Base-by-base conservation (phyloP, 192 early-diverging fungal genomes). In the Dissophora globulifera region DNA sequence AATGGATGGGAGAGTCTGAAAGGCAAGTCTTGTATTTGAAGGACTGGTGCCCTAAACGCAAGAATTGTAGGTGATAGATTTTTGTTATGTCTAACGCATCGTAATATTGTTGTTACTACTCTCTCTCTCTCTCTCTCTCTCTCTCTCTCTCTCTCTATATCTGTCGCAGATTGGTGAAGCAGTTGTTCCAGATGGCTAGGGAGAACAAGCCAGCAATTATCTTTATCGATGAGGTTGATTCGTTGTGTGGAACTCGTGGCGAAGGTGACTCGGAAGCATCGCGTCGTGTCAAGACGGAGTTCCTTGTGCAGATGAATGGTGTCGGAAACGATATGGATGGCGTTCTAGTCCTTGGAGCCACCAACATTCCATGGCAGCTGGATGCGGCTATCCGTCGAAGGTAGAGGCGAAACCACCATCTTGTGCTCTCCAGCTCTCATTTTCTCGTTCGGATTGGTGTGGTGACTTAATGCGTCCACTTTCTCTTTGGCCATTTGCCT, bases 1-100 rank as follows among this genome's bases (percentile, higher is more conserved):
- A 98, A 84, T 99, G 96, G 96, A 98, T 99, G 92, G 96, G 97
- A 48, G 96, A 99, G 80, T 91, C 90, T 85, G 97, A 99, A 79
- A 82, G 93, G 90, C 85, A 59, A 49, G 32, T 22, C 55, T 22
- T 42, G 3, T 32, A 2, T 12, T 20, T 43, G 33, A 55, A 27
- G 32, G 45, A 20, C 20, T 46, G 20, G n/a, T n/a, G n/a, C n/a
- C n/a, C n/a, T n/a, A n/a, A n/a, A n/a, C n/a, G n/a, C n/a, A n/a
- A n/a, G n/a, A n/a, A n/a, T n/a, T n/a, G n/a, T n/a, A n/a, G n/a
- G n/a, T n/a, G n/a, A n/a, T n/a, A n/a, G n/a, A n/a, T n/a, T n/a
- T n/a, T n/a, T n/a, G n/a, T n/a, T n/a, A n/a, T n/a, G n/a, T n/a
- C n/a, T n/a, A n/a, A n/a, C n/a, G n/a, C n/a, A n/a, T n/a, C n/a